Evolutionary conservation across 2,329 filamentous ascomycete genomes (phyloP).

Genomic region (Atkinsonella texensis): DNA sequence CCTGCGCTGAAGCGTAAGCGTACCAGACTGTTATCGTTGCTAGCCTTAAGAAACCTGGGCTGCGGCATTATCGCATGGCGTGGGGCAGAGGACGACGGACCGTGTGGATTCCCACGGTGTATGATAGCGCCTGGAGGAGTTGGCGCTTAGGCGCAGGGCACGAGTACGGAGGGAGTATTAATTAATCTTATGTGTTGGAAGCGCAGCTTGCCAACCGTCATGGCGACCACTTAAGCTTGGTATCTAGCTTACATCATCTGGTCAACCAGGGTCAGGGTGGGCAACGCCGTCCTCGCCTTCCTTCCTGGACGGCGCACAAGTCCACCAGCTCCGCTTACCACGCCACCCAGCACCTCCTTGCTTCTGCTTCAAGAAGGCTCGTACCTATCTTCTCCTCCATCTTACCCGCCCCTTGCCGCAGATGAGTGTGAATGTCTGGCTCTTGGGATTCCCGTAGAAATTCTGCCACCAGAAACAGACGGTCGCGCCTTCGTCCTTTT

Average conservation of each 20-base stretch:
- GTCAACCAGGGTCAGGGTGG: slow-evolving; percentile 4
- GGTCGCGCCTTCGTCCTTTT: not conserved
- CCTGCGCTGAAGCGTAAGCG: not conserved
- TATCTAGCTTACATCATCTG: no score
- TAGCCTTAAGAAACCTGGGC: not conserved
- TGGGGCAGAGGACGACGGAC: not conserved
- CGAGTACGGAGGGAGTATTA: not conserved
- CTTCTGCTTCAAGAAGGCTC: not conserved
- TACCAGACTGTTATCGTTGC: not conserved
- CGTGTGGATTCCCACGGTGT: not conserved
- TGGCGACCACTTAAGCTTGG: no score
- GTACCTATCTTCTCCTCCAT: not conserved
- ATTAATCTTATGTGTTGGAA: not conserved
- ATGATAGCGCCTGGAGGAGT: not conserved
- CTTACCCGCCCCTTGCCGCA: slow-evolving; percentile 1
- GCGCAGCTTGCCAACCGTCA: no score
- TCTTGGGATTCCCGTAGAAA: not conserved
- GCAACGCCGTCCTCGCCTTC: not conserved
- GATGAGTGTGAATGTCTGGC: not conserved
- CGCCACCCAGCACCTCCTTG: not conserved
- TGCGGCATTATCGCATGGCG: not conserved
- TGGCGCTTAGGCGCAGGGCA: not conserved
- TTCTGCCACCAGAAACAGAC: not conserved
- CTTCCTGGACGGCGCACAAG: not conserved
- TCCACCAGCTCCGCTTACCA: not conserved